Base-by-base conservation (phyloP, 495 filamentous ascomycete species). In the Friedmanniomyces endolithicus region DNA sequence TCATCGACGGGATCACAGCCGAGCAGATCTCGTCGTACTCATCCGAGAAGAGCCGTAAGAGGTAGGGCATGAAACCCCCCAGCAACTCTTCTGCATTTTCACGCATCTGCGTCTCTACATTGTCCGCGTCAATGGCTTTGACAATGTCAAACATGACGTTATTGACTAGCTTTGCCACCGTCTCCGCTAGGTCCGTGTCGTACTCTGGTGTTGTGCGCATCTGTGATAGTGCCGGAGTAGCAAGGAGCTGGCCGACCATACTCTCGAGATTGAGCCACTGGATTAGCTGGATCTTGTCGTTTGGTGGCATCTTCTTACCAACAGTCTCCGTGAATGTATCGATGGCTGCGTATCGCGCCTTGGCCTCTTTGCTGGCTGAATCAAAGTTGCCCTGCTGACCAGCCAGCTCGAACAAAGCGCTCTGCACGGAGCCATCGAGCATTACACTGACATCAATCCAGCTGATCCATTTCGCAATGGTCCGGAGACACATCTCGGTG, bases 1-100 rank as follows among this genome's bases (percentile, higher is more conserved):
- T 90, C 37, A 95, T 79, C 41, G 86, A 88, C 16, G 88, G 83
- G 58, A 97, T 94, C 52, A 96, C 86, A 7, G 87, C 90, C 39
- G 89, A 90, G 70, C 90, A 96, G 55, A 97, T 82, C 66, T 99
- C 92, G 68, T 99, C 92, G 63, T 88, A 99, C 69, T 99, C 90
- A 65, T 99, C 94, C 22, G 87, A 86, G 67, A 99, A 94, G 72
- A 94, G 94, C 34, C 89, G 85, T 25, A 99, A 72, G 19, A 97
- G 75, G 49, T 86, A 80, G 1, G 89, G 88, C 44, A 94, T 70
- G 67, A 99, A 95, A 43, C 75, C 75, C 63, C 85, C 84, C 27
- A 96, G 70, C 41, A 90, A 75, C 61, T 82, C 79, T 31, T 86
- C 85, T 48, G 89, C 88, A 39, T 73, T 77, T 57, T 75, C 74